A percentile compares a stretch with the other conserved stretches of the same genome.
Conservation (phyloP, 1,284 basidiomycete species). For the Microbotryum lychnidis-dioicae region DNA sequence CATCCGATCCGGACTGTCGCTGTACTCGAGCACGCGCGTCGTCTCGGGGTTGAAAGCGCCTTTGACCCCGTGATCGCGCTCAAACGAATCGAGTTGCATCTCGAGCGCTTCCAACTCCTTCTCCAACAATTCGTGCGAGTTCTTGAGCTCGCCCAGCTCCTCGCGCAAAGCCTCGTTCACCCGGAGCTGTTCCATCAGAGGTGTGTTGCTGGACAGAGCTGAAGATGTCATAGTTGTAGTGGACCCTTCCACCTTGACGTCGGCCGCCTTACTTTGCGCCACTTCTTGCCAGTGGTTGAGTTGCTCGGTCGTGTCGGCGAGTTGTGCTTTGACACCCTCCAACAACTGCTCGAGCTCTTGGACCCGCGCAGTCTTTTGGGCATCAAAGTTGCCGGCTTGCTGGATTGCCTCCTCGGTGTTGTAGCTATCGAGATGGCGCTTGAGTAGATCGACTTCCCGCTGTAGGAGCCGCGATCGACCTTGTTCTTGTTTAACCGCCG, state of each 20-base stretch:
- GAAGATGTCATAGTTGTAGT: background rate
- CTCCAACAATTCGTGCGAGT: constrained; percentile 41
- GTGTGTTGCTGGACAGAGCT: background rate
- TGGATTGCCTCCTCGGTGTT: constrained; percentile 33
- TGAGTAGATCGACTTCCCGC: constrained; percentile 32
- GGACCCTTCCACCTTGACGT: background rate
- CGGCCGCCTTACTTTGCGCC: background rate
- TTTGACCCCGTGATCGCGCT: constrained; percentile 57
- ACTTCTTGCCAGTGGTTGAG: constrained; percentile 24
- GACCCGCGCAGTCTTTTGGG: constrained; percentile 35
- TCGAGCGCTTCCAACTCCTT: constrained; percentile 55
- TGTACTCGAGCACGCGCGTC: constrained; percentile 58
- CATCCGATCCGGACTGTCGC: constrained; percentile 63
- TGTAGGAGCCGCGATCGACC: constrained; percentile 30
- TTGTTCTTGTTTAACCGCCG: constrained; percentile 22
- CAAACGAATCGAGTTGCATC: constrained; percentile 62
- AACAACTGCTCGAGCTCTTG: constrained; percentile 33
- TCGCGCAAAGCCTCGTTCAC: constrained; percentile 33
- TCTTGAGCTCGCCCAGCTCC: constrained; percentile 15
- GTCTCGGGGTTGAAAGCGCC: constrained; percentile 68
- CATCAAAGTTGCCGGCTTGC: constrained; percentile 30
- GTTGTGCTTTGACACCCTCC: constrained; percentile 31
- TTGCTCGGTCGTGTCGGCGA: constrained; percentile 25
- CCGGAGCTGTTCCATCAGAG: constrained; percentile 19
- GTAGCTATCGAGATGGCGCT: constrained; percentile 35